Evolutionary conservation across 805 yeast species (phyloP).

Genomic region (Kluyveromyces siamensis): DNA sequence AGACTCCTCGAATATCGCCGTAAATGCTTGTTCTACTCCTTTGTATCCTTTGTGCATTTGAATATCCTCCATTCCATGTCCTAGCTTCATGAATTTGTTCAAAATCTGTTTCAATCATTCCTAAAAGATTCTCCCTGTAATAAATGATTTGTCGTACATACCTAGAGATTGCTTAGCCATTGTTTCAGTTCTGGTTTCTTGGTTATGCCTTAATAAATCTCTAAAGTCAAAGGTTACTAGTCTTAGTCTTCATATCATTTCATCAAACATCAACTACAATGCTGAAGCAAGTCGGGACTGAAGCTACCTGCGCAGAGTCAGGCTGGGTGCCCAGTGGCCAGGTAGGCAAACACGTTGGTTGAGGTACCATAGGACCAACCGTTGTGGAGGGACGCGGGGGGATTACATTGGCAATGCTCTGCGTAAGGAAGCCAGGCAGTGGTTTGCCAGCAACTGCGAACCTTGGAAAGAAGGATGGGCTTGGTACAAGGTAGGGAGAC

Average conservation of each 20-base stretch:
- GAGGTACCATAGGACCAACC: not conserved
- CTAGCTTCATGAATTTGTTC: too few relatives aligned
- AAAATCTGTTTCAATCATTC: not conserved
- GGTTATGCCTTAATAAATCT: not conserved
- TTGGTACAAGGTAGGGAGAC: too few relatives aligned
- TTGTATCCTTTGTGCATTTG: too few relatives aligned
- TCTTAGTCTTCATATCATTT: too few relatives aligned
- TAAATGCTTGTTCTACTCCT: too few relatives aligned
- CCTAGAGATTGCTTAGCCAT: slow-evolving; percentile 46
- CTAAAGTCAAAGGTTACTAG: too few relatives aligned
- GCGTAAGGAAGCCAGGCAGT: too few relatives aligned
- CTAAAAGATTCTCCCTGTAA: not conserved
- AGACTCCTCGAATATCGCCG: too few relatives aligned
- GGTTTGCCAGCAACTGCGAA: too few relatives aligned
- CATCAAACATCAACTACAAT: not conserved
- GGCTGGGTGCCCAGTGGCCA: not conserved
- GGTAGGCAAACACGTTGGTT: not conserved
- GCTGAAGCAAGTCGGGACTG: not conserved
- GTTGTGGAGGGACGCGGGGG: not conserved
- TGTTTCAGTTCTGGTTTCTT: slow-evolving; percentile 6
- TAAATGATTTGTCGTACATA: slow-evolving; percentile 22
- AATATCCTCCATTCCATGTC: too few relatives aligned
- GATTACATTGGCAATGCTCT: too few relatives aligned
- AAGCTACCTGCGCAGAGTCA: not conserved
- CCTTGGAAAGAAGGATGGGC: too few relatives aligned